These are phyloP conservation scores for Cladophialophora yegresii DNA, from an alignment of 2,329 filamentous ascomycete genomes.

Conservation along the genomic window DNA sequence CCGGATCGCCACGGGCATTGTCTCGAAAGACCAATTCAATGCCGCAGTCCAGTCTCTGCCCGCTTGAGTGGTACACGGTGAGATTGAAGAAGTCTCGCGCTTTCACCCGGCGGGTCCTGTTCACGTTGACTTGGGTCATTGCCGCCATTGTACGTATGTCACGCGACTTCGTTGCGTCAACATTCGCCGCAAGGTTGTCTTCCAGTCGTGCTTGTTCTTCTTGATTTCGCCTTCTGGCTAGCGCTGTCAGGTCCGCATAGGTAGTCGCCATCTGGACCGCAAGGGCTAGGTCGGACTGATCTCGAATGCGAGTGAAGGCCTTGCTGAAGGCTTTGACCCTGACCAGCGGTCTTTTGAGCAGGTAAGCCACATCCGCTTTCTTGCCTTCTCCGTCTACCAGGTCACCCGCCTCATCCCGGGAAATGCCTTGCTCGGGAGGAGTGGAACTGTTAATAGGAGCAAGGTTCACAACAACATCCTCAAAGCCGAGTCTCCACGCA, in stretches of 20 bases:
- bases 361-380: conserved; percentile 88
- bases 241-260: conserved; percentile 73
- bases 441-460: conserved; percentile 69
- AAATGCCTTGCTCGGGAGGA: conserved; percentile 54
- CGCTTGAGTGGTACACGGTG: conserved; percentile 81
- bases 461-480: conserved; percentile 90
- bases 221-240: conserved; percentile 71
- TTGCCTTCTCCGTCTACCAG: conserved; percentile 74
- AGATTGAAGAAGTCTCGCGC: conserved; percentile 90
- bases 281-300: conserved; percentile 46
- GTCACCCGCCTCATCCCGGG: conserved; percentile 62
- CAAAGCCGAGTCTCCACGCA: conserved; percentile 89
- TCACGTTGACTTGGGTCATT: conserved; percentile 69
- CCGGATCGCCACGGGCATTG: conserved; percentile 66
- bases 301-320: conserved; percentile 66
- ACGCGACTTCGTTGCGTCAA: conserved; percentile 77
- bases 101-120: conserved; percentile 76
- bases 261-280: conserved; percentile 61
- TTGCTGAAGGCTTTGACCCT: conserved; percentile 85
- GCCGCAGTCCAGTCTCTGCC: conserved; percentile 84
- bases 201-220: conserved; percentile 73
- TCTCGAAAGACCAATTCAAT: conserved; percentile 86
- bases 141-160: conserved; percentile 76
- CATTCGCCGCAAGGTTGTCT: conserved; percentile 82
- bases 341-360: conserved; percentile 85